Evolutionary conservation across 139 green algal genomes (phyloP).

Genomic region (Micromonas pusilla): DNA sequence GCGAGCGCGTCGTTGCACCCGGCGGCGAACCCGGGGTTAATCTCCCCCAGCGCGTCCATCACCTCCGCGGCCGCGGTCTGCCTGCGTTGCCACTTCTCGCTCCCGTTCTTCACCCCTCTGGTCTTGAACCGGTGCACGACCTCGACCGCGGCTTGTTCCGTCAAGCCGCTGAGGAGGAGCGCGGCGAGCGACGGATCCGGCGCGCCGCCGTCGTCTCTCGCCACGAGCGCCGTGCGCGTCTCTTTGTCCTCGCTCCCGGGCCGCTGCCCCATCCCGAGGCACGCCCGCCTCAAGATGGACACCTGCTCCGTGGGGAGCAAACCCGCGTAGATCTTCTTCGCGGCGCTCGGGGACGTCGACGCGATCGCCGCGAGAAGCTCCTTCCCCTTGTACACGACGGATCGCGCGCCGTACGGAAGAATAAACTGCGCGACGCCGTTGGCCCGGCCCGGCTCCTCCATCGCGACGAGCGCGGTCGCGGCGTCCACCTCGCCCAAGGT

Average conservation of each 20-base stretch:
- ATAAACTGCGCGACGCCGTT: background rate
- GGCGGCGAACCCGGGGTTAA: background rate
- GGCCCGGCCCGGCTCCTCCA: background rate
- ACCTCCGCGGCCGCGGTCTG: background rate
- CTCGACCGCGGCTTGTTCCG: background rate
- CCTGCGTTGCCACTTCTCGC: conserved; percentile 2
- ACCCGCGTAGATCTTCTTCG: conserved; percentile 15
- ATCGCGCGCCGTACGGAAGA: background rate
- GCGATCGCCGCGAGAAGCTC: background rate
- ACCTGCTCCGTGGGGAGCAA: background rate
- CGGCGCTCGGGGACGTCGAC: background rate
- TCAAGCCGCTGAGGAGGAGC: background rate
- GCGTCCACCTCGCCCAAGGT: background rate
- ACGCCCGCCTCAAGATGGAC: background rate
- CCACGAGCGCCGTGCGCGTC: background rate
- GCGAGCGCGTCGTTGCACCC: background rate
- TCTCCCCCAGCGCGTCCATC: background rate
- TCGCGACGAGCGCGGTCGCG: background rate
- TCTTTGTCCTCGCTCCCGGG: background rate
- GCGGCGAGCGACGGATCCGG: background rate
- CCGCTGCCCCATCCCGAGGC: background rate
- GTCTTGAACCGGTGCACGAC: background rate
- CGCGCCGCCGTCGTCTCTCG: background rate
- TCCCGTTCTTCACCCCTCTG: background rate
- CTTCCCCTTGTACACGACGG: conserved; percentile 9